A percentile compares a stretch with the other conserved stretches of the same genome.
These are phyloP conservation scores for Funneliformis geosporum DNA, from an alignment of 192 early-diverging fungal genomes.

Conservation along the genomic window DNA sequence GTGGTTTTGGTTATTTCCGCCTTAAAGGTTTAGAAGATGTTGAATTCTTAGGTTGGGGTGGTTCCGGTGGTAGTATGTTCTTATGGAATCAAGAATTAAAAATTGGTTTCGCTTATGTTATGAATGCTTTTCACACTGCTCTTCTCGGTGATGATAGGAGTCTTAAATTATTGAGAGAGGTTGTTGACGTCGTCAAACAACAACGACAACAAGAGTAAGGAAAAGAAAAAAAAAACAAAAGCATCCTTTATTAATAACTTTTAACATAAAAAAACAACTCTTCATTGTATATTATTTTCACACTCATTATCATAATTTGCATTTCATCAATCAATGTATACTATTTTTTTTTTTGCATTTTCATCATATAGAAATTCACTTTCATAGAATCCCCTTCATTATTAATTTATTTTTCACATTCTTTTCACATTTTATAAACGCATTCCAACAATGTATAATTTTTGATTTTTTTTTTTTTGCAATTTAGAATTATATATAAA, in stretches of 20 bases:
- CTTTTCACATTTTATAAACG: too few relatives aligned
- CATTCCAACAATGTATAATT: too few relatives aligned
- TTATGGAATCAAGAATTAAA: slow-evolving; percentile 57
- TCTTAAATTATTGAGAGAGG: slow-evolving; percentile 49
- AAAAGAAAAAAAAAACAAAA: too few relatives aligned
- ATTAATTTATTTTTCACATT: too few relatives aligned
- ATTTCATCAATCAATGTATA: too few relatives aligned
- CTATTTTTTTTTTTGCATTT: too few relatives aligned
- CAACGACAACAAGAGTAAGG: not conserved
- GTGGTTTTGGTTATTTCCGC: slow-evolving; percentile 45
- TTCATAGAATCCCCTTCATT: too few relatives aligned
- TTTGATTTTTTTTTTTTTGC: too few relatives aligned
- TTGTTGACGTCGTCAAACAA: slow-evolving; percentile 39
- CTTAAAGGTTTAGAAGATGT: slow-evolving; percentile 35
- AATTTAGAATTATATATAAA: too few relatives aligned
- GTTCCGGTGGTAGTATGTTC: slow-evolving; percentile 60
- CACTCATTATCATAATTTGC: too few relatives aligned
- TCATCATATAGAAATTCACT: too few relatives aligned
- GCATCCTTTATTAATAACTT: not conserved
- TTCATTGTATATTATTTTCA: not conserved
- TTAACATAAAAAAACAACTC: not conserved
- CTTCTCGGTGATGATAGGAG: slow-evolving; percentile 58
- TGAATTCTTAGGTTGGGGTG: slow-evolving; percentile 61
- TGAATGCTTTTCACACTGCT: slow-evolving; percentile 55
- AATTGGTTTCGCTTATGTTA: slow-evolving; percentile 59